Base-by-base conservation (phyloP, 352 stramenopile species). In the Pythium biforme region DNA sequence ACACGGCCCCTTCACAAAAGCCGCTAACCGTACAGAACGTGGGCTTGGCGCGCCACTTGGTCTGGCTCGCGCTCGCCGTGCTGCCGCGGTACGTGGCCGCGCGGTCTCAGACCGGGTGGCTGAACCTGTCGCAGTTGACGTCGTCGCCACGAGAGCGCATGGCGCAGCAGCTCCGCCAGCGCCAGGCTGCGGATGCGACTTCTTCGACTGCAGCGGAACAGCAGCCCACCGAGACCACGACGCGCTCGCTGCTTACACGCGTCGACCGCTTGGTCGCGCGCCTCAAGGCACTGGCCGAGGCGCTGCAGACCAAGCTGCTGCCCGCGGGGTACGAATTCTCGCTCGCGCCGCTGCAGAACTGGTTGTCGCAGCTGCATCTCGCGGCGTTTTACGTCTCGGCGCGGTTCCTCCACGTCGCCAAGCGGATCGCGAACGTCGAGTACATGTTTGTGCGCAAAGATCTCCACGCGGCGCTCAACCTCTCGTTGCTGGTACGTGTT, bases 401-500 rank as follows among this genome's bases (percentile, higher is more conserved):
- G n/a, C 73, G 64, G 54, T 93, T 90, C 65, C 66, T 92, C 15
- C 60, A 90, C 47, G 8, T 90, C 56, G 68, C 85, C 20, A 95
- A 90, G 59, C 85, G 87, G 25, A 47, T 89, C 29, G 64, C 79
- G 14, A 73, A 70, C 11, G 79, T 94, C 40, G 81, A 92, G 52
- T 93, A 94, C 68, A 68, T 94, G 17, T 92, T 94, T 47, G 80
- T 86, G 31, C 78, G 82, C 25, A 87, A 80, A 43, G 77, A 93
- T 45, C 54, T 88, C 62, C 75, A 62, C 65, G 73, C 15, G 53
- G 72, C 50, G 75, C 64, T 82, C 57, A 93, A 92, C 55, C 50
- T 93, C 45, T 89, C 85, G 6, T 62, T 92, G 10, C 74, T 94
- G 59, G 77, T 89, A 75, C 58, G 69, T 66, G 8, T 26, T 34